Conservation (phyloP, 2,329 filamentous ascomycete genomes). For the Ophiostoma himal-ulmi region DNA sequence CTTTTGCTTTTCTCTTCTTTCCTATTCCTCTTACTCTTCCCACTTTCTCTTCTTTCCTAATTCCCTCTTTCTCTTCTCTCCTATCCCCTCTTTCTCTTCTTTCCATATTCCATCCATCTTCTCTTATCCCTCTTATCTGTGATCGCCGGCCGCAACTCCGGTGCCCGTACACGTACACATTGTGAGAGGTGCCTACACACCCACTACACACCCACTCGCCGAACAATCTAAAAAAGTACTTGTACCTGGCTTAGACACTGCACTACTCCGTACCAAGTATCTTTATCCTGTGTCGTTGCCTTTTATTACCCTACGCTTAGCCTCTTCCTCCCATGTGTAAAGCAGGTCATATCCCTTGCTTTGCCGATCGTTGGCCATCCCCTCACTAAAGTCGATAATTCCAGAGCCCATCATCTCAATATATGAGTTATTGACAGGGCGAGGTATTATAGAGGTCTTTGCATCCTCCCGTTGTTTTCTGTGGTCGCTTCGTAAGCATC, state of each 20-base stretch:
- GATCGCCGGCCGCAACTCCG: constrained; percentile 4
- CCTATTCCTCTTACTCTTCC: neutral
- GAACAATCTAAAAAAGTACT: neutral
- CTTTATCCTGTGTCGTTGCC: neutral
- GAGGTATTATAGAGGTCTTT: no score
- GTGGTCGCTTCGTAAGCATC: no score
- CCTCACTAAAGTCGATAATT: neutral
- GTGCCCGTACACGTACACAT: neutral
- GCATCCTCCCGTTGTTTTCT: no score
- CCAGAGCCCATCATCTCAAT: neutral
- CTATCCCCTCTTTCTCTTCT: neutral
- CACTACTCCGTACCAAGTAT: neutral
- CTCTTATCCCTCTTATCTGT: neutral
- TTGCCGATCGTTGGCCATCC: neutral
- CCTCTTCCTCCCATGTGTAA: neutral
- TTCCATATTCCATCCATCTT: no score
- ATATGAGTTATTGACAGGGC: no score
- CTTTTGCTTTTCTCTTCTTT: neutral
- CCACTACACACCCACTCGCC: neutral
- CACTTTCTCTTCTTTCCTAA: neutral
- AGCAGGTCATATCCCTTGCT: neutral
- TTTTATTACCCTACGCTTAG: neutral
- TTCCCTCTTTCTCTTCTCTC: neutral
- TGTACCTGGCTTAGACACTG: neutral
- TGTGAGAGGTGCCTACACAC: neutral